phyloP scores from a whole-genome alignment of 805 yeast species.

The Metschnikowia matae region DNA sequence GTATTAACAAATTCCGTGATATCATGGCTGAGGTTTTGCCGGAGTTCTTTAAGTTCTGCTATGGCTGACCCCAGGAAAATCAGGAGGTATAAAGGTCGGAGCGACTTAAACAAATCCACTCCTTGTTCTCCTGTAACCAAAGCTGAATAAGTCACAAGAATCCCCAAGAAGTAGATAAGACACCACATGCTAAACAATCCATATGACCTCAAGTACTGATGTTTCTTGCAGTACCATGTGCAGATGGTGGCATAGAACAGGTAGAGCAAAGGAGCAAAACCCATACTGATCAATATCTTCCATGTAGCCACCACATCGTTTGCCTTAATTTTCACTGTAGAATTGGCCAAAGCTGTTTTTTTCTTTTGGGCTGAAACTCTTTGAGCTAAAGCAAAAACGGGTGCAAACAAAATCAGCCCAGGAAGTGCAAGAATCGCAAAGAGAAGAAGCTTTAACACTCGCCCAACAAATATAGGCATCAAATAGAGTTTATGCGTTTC shows the following conservation, averaged over 20 bases:
- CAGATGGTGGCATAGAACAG: conserved; percentile 71
- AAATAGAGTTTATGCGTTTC: conserved; percentile 49
- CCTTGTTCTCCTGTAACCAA: conserved; percentile 90
- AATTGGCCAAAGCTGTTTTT: conserved; percentile 71
- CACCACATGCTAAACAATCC: conserved; percentile 41
- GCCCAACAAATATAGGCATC: conserved; percentile 48
- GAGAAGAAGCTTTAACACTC: conserved; percentile 53
- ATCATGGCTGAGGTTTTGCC: conserved; percentile 61
- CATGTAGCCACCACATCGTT: conserved; percentile 95
- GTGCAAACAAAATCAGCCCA: conserved; percentile 82
- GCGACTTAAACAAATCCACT: conserved; percentile 77
- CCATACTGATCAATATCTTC: conserved; percentile 88
- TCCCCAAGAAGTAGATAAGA: conserved; percentile 56
- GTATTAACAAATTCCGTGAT: conserved; percentile 78
- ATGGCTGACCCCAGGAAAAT: conserved; percentile 56
- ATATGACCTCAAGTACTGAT: conserved; percentile 12
- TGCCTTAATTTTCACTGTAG: conserved; percentile 87
- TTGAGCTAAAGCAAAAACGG: conserved; percentile 79
- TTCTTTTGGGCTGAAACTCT: conserved; percentile 71
- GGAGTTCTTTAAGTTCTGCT: conserved; percentile 52
- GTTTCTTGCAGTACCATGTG: conserved; percentile 24
- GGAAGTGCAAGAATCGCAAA: conserved; percentile 72
- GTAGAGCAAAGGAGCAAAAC: conserved; percentile 83
- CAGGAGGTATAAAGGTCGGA: conserved; percentile 74
- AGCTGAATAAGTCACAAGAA: conserved; percentile 81